These are phyloP conservation scores for Candida broadrunensis DNA, from an alignment of 805 yeast genomes.

Conservation along the genomic window DNA sequence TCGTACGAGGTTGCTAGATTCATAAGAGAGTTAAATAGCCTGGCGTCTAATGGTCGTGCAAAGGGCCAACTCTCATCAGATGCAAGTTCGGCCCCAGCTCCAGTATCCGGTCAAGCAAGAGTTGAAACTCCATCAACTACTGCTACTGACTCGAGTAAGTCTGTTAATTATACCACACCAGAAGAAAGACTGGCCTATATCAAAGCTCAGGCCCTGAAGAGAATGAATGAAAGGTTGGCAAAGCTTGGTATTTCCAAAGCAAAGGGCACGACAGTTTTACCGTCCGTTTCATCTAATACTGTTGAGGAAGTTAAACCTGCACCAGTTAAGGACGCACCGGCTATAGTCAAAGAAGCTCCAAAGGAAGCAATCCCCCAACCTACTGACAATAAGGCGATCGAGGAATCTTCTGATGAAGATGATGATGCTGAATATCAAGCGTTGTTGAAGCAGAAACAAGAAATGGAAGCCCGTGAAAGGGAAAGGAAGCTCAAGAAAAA, in stretches of 20 bases:
- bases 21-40: slow-evolving; percentile 46
- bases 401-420: slow-evolving; percentile 27
- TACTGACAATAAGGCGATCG: slow-evolving; percentile 10
- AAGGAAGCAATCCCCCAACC: slow-evolving; percentile 6
- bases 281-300: background rate
- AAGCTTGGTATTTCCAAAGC: slow-evolving; percentile 65
- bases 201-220: slow-evolving; percentile 69
- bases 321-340: background rate
- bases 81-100: too few relatives aligned
- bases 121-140: slow-evolving; percentile 6
- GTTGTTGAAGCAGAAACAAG: slow-evolving; percentile 42
- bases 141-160: slow-evolving; percentile 6
- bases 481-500: slow-evolving; percentile 49
- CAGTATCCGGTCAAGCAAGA: too few relatives aligned
- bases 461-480: slow-evolving; percentile 40
- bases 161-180: slow-evolving; percentile 38
- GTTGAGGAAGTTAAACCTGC: background rate
- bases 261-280: slow-evolving; percentile 11
- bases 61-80: background rate
- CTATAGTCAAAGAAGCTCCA: background rate
- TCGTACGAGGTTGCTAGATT: slow-evolving; percentile 59
- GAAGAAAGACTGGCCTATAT: slow-evolving; percentile 76
- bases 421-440: slow-evolving; percentile 50
- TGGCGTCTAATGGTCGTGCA: background rate
- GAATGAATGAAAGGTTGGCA: slow-evolving; percentile 84